A percentile compares a stretch with the other conserved stretches of the same genome.
phyloP scores from a whole-genome alignment of 2,329 filamentous ascomycete genomes.

The Macrophomina tecta region DNA sequence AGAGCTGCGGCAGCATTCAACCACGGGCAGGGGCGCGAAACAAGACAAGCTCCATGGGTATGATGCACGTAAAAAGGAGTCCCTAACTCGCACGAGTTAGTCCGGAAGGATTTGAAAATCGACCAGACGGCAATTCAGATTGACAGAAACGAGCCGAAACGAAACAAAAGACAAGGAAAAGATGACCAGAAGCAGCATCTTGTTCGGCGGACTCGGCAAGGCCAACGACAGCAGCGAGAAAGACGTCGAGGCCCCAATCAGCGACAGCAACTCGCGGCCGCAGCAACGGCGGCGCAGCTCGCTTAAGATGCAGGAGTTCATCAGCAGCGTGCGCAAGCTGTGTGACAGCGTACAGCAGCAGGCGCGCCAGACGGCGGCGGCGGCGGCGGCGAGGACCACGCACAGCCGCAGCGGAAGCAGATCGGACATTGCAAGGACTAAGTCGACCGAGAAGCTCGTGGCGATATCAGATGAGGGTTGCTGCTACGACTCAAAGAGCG shows the following conservation, averaged over 20 bases:
- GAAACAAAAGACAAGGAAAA: neutral
- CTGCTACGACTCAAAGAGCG: constrained; percentile 8
- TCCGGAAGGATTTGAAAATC: neutral
- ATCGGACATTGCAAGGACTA: constrained; percentile 6
- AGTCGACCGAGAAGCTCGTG: constrained; percentile 18
- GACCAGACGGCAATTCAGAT: neutral
- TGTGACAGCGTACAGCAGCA: constrained; percentile 17
- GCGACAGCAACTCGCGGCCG: neutral
- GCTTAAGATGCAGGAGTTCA: neutral
- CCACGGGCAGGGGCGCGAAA: neutral
- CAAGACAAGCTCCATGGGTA: neutral
- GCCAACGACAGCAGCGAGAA: neutral
- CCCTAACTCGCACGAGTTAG: neutral
- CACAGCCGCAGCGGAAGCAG: constrained; percentile 4
- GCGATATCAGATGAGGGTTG: neutral
- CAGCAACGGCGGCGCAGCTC: constrained; percentile 11
- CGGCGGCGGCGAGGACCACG: neutral
- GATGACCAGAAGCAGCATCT: constrained; percentile 13
- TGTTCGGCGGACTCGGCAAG: constrained; percentile 12
- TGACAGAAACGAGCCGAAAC: neutral
- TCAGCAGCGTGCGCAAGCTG: constrained; percentile 5
- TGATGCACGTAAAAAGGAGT: neutral
- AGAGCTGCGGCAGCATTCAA: neutral
- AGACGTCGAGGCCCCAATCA: neutral
- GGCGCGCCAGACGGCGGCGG: constrained; percentile 3